These are phyloP conservation scores for Musa itinerans DNA, from an alignment of 176 grass and related monocot species.

Conservation along the genomic window DNA sequence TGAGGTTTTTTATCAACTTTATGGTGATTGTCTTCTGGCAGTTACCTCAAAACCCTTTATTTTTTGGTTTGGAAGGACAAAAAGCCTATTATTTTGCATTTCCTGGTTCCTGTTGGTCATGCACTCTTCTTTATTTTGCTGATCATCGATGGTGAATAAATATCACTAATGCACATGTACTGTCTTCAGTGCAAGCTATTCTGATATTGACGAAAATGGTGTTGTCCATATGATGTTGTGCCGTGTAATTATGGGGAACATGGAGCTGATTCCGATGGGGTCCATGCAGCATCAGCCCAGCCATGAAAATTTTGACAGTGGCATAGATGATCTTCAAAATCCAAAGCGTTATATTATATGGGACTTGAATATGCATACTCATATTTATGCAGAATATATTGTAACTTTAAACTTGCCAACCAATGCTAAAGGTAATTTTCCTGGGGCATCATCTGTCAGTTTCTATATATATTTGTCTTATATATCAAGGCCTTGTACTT, in stretches of 20 bases:
- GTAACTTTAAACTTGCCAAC: slow-evolving; percentile 71
- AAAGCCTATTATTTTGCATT: not conserved
- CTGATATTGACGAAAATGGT: slow-evolving; percentile 71
- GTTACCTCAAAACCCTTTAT: not conserved
- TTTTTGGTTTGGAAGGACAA: not conserved
- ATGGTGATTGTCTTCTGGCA: not conserved
- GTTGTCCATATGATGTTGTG: slow-evolving; percentile 85
- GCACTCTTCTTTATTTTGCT: not conserved
- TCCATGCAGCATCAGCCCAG: slow-evolving; percentile 64
- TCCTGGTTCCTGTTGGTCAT: not conserved
- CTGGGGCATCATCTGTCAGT: not conserved
- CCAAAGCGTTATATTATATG: slow-evolving; percentile 87
- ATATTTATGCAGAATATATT: slow-evolving; percentile 82
- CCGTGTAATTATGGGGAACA: slow-evolving; percentile 88
- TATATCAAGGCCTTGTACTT: not conserved
- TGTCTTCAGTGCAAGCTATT: slow-evolving; percentile 65
- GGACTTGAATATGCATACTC: slow-evolving; percentile 76
- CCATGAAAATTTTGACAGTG: slow-evolving; percentile 65
- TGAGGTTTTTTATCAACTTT: slow-evolving; percentile 20
- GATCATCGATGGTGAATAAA: not conserved
- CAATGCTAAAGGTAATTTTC: slow-evolving; percentile 50
- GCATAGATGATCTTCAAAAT: slow-evolving; percentile 77
- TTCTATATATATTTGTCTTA: no score
- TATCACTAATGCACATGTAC: not conserved
- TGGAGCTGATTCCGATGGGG: slow-evolving; percentile 64